Percentiles rank a stretch among this genome's conserved stretches.
phyloP scores from a whole-genome alignment of 2,329 filamentous ascomycete species.

The Colletotrichum theobromicola region DNA sequence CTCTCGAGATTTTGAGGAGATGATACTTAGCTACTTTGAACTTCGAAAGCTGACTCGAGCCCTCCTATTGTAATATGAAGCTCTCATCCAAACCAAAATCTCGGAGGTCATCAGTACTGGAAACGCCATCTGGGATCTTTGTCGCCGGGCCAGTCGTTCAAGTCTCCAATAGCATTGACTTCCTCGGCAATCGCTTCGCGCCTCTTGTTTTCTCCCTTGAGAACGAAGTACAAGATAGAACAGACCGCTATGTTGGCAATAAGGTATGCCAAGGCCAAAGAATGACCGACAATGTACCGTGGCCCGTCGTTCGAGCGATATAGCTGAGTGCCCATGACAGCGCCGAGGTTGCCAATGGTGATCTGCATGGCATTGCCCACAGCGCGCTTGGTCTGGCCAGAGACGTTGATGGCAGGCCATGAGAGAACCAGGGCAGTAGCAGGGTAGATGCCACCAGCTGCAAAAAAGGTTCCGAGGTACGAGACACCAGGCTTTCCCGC shows the following conservation, averaged over 20 bases:
- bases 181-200: conserved; percentile 49
- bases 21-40: no score
- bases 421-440: conserved; percentile 67
- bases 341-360: conserved; percentile 72
- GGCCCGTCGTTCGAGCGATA: conserved; percentile 67
- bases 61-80: not conserved
- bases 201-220: conserved; percentile 62
- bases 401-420: conserved; percentile 76
- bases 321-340: conserved; percentile 72
- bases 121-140: conserved; percentile 71
- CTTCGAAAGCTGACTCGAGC: no score
- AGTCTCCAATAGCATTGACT: conserved; percentile 53
- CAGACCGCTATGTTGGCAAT: conserved; percentile 62
- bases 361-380: conserved; percentile 76
- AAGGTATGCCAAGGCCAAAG: conserved; percentile 69
- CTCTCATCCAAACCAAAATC: not conserved
- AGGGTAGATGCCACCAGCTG: conserved; percentile 71
- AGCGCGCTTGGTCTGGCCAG: conserved; percentile 72
- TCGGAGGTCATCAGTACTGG: conserved; percentile 46
- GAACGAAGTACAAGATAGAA: conserved; percentile 52
- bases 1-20: no score
- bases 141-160: conserved; percentile 65
- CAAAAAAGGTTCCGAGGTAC: conserved; percentile 67
- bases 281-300: conserved; percentile 69
- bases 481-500: conserved; percentile 56